phyloP scores from a whole-genome alignment of 306 rosid genomes.

The Lagenaria siceraria region DNA sequence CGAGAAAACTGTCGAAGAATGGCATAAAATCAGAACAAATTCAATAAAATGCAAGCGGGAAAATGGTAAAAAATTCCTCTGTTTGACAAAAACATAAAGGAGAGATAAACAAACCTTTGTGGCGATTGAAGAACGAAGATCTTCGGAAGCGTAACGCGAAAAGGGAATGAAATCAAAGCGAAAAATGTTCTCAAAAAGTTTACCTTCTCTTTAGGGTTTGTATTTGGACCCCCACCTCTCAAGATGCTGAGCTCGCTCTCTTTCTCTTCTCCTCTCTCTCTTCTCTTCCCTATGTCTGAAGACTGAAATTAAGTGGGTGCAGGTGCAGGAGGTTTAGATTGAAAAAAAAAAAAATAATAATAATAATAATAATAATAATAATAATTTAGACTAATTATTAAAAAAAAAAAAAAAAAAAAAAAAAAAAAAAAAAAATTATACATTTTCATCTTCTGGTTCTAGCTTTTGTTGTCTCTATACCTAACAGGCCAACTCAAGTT shows the following conservation, averaged over 20 bases:
- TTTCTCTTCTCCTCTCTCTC: neutral
- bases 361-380: too few species aligned
- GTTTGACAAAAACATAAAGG: neutral
- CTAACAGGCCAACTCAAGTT: neutral
- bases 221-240: neutral
- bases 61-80: neutral
- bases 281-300: neutral
- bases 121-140: constrained; percentile 6
- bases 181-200: neutral
- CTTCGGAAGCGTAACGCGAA: constrained; percentile 7
- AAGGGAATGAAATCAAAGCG: neutral
- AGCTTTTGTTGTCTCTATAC: neutral
- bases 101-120: neutral
- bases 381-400: neutral
- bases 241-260: neutral
- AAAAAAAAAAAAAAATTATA: neutral
- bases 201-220: neutral
- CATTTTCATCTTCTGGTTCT: neutral
- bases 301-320: constrained; percentile 9
- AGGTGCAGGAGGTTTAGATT: neutral
- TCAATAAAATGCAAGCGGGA: neutral
- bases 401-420: neutral
- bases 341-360: neutral
- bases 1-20: neutral
- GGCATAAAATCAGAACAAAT: neutral